Conservation (phyloP, 352 stramenopile species). For the Globisporangium orthogonon region DNA sequence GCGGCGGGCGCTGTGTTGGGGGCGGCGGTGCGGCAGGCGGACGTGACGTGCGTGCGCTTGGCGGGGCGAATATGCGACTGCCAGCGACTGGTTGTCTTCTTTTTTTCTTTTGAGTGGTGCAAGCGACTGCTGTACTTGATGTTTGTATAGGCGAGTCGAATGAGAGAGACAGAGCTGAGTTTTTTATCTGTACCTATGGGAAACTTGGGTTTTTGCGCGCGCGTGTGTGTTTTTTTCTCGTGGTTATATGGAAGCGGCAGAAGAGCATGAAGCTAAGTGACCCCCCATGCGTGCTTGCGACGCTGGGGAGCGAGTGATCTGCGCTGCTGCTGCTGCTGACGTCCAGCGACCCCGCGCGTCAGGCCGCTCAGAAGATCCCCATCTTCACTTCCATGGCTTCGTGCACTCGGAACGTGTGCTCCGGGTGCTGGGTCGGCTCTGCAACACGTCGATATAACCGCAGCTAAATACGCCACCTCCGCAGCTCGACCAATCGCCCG, state of each 20-base stretch:
- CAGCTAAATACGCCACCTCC: too few species aligned
- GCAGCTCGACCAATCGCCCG: too few species aligned
- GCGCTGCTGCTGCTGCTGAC: not conserved
- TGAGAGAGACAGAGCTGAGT: not conserved
- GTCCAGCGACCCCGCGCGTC: not conserved
- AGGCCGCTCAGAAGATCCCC: conserved; percentile 70
- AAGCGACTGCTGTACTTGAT: not conserved
- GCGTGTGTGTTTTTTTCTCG: not conserved
- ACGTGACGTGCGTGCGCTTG: not conserved
- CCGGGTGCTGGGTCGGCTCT: conserved; percentile 77
- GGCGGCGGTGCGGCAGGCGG: too few species aligned
- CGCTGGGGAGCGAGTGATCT: too few species aligned
- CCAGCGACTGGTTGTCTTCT: not conserved
- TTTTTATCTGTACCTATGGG: not conserved
- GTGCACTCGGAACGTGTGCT: conserved; percentile 79
- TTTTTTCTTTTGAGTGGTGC: not conserved
- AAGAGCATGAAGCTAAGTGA: too few species aligned
- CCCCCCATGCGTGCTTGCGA: too few species aligned
- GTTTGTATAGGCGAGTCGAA: not conserved
- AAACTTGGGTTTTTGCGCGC: not conserved
- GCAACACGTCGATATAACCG: not conserved
- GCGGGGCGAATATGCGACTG: not conserved
- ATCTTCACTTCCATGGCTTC: conserved; percentile 89
- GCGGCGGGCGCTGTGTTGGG: not conserved
- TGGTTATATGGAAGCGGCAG: not conserved